phyloP scores from a whole-genome alignment of 2,329 filamentous ascomycete species.

The Furcasterigmium sp. region DNA sequence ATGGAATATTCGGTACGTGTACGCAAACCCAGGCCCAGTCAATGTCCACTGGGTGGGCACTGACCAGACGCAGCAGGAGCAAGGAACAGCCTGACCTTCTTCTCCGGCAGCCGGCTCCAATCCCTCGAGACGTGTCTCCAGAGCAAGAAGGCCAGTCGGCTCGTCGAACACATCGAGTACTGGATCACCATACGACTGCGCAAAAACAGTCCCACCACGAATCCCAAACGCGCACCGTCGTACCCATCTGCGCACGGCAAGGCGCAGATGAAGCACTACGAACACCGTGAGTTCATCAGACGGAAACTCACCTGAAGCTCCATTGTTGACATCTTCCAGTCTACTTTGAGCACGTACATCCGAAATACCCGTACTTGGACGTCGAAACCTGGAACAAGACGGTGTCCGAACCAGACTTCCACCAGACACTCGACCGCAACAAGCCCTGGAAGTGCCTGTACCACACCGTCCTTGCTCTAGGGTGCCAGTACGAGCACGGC shows the following conservation, averaged over 20 bases:
- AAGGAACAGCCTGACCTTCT: slow-evolving; percentile 20
- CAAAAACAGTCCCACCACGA: neutral
- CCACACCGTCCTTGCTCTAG: slow-evolving; percentile 29
- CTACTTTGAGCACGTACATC: slow-evolving; percentile 33
- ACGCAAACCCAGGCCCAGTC: too few species aligned
- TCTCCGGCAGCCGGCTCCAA: slow-evolving; percentile 22
- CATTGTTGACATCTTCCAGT: too few species aligned
- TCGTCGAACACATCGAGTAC: slow-evolving; percentile 19
- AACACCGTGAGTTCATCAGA: neutral
- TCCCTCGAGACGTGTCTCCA: slow-evolving; percentile 19
- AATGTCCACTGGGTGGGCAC: too few species aligned
- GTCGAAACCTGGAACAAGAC: slow-evolving; percentile 25
- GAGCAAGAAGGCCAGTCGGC: slow-evolving; percentile 22
- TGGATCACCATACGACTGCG: slow-evolving; percentile 14
- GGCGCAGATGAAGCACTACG: neutral
- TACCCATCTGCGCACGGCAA: neutral
- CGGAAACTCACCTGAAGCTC: too few species aligned
- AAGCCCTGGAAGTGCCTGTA: slow-evolving; percentile 31
- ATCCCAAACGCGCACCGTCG: neutral
- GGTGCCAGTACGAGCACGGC: slow-evolving; percentile 26
- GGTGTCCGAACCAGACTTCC: slow-evolving; percentile 19
- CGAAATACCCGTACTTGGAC: slow-evolving; percentile 33
- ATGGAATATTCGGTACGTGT: slow-evolving; percentile 20
- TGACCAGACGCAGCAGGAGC: too few species aligned
- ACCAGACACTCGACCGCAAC: slow-evolving; percentile 16